Evolutionary conservation across 2,329 filamentous ascomycete genomes (phyloP), one percentile per base, ranked within the genome.

Genomic region (Fusarium tjaetaba): DNA sequence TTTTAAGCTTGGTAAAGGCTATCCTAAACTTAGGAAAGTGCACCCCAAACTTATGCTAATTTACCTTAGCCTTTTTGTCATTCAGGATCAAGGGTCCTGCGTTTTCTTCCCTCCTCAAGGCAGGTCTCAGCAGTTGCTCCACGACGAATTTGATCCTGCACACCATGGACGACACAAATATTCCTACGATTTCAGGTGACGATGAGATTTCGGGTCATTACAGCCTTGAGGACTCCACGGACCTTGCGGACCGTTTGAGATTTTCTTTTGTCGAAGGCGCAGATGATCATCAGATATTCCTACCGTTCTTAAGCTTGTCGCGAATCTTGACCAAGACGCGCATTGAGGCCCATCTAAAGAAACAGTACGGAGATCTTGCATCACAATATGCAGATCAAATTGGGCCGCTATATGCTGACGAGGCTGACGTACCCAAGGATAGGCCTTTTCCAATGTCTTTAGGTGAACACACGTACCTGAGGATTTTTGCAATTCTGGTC

Each of bases 171-270:
- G 22, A 49, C 10, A 13, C 28, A n/a, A 11, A 15, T n/a, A 32
- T 32, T 13, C 46, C 46, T n/a, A 18, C 11, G 7, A 16, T 18
- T 22, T 22, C 7, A n/a, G 15, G 15, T 2, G 9, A 6, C 16
- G 16, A 52, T 15, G 32, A 36, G 4, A 5, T 3, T 14, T 4
- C 0, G 2, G 30, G 8, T 18, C 3, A 1, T 34, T 28, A 30
- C 20, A 30, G 26, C 26, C 26, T 48, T 9, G 11, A 48, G 20
- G n/a, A 18, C 5, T n/a, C 30, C 16, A 2, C 5, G 1, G 18
- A 36, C n/a, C 48, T 52, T 16, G 22, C 15, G 11, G n/a, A 36
- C 16, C 30, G 15, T 3, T 36, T 51, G 8, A 20, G 22, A 16
- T 13, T 4, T 26, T 52, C 30, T 36, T 6, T 34, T 18, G 18